Conservation (phyloP, 306 rosid genomes). For the Benincasa hispida region DNA sequence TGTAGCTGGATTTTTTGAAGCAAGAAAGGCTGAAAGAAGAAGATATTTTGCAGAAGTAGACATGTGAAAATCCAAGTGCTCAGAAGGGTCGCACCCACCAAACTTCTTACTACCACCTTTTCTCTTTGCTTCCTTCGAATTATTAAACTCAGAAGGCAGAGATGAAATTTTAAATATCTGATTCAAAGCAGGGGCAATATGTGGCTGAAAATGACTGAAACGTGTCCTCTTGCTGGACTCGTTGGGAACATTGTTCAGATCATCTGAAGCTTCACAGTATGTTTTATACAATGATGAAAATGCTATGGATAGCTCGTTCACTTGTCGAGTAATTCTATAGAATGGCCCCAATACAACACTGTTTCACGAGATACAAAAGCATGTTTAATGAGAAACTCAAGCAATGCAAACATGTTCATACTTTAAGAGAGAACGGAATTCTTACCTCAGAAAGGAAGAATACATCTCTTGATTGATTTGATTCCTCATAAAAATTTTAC, state of each 20-base stretch:
- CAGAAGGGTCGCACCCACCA: conserved; percentile 29
- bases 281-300: conserved; percentile 48
- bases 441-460: conserved; percentile 75
- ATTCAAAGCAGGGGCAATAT: conserved; percentile 54
- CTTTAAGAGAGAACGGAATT: not conserved
- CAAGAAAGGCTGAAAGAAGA: conserved; percentile 88
- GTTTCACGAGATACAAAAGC: conserved; percentile 20
- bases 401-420: conserved; percentile 8
- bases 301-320: conserved; percentile 53
- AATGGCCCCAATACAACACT: conserved; percentile 60
- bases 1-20: conserved; percentile 95
- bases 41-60: conserved; percentile 84
- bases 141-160: conserved; percentile 31
- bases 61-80: conserved; percentile 66
- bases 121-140: conserved; percentile 28
- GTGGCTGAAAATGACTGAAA: conserved; percentile 43
- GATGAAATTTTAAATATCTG: conserved; percentile 62
- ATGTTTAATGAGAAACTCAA: conserved; percentile 2
- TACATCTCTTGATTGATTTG: conserved; percentile 57
- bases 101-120: conserved; percentile 34
- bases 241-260: conserved; percentile 39
- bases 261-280: conserved; percentile 53
- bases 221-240: conserved; percentile 53
- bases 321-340: conserved; percentile 55
- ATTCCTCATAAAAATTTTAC: conserved; percentile 44